Percentiles rank a stretch among this genome's conserved stretches.
Evolutionary conservation across 129 eudicot genomes (phyloP).

Genomic region (Kitagawia praeruptora): DNA sequence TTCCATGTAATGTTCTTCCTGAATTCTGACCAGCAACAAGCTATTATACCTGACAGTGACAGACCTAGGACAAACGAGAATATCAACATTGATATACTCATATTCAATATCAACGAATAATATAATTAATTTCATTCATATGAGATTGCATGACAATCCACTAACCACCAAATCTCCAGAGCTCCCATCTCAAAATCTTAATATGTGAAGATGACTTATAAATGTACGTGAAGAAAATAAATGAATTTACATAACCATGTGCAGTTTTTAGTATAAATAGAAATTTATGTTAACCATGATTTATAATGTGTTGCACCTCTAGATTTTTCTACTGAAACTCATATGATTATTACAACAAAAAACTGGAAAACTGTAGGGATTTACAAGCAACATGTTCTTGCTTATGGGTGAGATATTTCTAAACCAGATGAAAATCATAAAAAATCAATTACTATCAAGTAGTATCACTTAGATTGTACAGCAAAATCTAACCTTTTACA

Average conservation of each 20-base stretch:
- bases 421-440: not conserved
- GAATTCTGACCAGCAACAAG: too few species aligned
- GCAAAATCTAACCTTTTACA: slow-evolving; percentile 15
- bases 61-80: too few species aligned
- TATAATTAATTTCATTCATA: too few species aligned
- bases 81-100: too few species aligned
- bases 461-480: not conserved
- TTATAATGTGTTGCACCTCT: not conserved
- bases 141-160: too few species aligned
- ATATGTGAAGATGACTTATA: too few species aligned
- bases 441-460: not conserved
- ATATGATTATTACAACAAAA: not conserved
- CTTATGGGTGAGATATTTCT: not conserved
- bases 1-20: too few species aligned
- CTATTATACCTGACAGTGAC: too few species aligned
- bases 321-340: not conserved
- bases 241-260: not conserved
- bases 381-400: not conserved
- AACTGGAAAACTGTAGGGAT: not conserved
- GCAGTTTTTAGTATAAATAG: not conserved
- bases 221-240: too few species aligned
- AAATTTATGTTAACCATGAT: not conserved
- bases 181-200: too few species aligned
- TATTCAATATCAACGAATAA: too few species aligned
- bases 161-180: too few species aligned